Evolutionary conservation across 2,329 filamentous ascomycete genomes (phyloP), one percentile per base, ranked within the genome.

Genomic region (Akanthomyces lecanii): DNA sequence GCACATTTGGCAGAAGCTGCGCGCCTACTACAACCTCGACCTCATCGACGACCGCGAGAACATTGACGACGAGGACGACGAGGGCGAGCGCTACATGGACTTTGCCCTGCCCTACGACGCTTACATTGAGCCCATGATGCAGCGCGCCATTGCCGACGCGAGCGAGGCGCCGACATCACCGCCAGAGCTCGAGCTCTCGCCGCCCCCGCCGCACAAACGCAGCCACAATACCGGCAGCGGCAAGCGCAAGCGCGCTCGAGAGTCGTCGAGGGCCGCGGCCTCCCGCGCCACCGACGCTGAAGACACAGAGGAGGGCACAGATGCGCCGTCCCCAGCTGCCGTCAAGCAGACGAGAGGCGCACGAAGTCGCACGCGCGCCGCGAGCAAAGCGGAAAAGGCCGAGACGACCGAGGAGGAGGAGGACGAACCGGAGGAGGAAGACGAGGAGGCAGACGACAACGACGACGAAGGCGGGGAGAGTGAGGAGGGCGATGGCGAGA

Each of bases 1-100:
- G 0, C 89, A 90, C 47, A 97, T 99, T 67, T 98, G 95, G 94
- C 82, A 85, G 68, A 98, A 98, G 76, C 82, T 99, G 12, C 79
- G 83, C 38, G 86, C 86, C 40, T 85, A 95, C 66, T 99, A 97
- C 78, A 91, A 97, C 75, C 84, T 98, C 36, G 85, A 90, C 55
- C 84, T 89, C 47, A 88, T 97, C 64, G 92, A 98, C 75, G 91
- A 96, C 72, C 87, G 92, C 69, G 94, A 91, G 73, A 83, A 88
- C 72, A 79, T 80, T 66, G 85, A 89, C 40, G 85, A 86, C 33
- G 81, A 85, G 42, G 79, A 81, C 38, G 81, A 83, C 23, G 79
- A 83, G 61, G 82, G 23, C n/a, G 42, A 87, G 28, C 81, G 82
- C 64, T 91, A 88, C 71, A 81, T 85, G 61, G 85, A 89, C 30